Base-by-base conservation (phyloP, 768 basidiomycete species). In the Gloeophyllum trabeum region DNA sequence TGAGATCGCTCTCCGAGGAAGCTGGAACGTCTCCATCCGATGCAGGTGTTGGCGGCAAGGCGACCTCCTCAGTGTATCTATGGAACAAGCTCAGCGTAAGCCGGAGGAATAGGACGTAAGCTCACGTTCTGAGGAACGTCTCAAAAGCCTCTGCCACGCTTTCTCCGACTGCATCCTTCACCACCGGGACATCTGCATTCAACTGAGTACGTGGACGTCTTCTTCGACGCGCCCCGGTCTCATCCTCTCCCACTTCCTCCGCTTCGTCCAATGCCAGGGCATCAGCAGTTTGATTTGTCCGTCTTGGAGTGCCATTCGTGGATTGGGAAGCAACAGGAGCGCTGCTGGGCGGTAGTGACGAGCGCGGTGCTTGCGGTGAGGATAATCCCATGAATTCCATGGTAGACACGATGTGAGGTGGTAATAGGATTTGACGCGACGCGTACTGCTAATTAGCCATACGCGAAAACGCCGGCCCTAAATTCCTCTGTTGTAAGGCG, bases 161-260 rank as follows among this genome's bases (percentile, higher is more conserved):
- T 66, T 98, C 93, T 41, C 94, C 94, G 16, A 97, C 94, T 24
- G 86, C 81, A 62, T 98, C 96, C 52, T 81, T 82, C 1, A 98
- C 92, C 40, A 88, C 66, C 2, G 92, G 87, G 0, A 96, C 74
- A 52, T 92, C 86, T 3, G 64, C 73, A 42, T 72, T 73, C 6
- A 61, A 64, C 37, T 61, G 60, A 20, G 56, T 54, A 25, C 60
- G 60, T 1, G 58, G 54, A 40, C 67, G 69, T 43, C 71, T 65
- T 43, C 72, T 66, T 14, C 57, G 47, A 6, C 55, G 41, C 3
- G 51, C 25, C 1, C 46, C 51, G 30, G 36, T 49, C 20, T 58
- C 66, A 23, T 72, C 69, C n/a, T 65, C 60, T 5, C 58, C 55
- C 14, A 48, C 48, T 5, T 48, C 69, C 5, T 63, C 68, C 28